Conservation (phyloP, 306 rosid genomes). For the Dalbergia cultrata region DNA sequence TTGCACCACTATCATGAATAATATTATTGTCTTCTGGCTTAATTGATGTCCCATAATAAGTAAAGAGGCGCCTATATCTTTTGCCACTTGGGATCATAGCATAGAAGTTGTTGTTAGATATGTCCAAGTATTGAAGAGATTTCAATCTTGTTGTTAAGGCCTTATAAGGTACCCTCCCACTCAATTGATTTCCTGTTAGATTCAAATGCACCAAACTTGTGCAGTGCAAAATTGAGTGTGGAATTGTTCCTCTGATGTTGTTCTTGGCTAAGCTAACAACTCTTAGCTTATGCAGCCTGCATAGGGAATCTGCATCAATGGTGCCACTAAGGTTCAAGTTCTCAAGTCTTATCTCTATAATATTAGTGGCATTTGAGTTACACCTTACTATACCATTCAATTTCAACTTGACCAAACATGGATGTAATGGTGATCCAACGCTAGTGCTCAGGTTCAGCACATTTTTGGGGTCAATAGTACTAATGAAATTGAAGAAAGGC, state of each 20-base stretch:
- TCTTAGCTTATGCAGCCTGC: conserved; percentile 45
- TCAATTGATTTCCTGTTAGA: conserved; percentile 61
- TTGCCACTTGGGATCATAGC: conserved; percentile 34
- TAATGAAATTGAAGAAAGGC: conserved; percentile 49
- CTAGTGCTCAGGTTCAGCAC: conserved; percentile 44
- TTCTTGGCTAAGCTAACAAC: conserved; percentile 56
- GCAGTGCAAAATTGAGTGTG: conserved; percentile 57
- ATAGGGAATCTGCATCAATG: conserved; percentile 48
- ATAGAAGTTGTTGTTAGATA: conserved; percentile 62
- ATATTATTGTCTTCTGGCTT: conserved; percentile 18
- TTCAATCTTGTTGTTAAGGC: conserved; percentile 58
- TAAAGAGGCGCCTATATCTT: conserved; percentile 35
- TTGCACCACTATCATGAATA: not conserved
- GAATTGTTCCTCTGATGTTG: conserved; percentile 49
- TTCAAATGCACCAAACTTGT: conserved; percentile 60
- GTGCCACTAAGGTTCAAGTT: conserved; percentile 53
- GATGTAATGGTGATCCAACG: conserved; percentile 34
- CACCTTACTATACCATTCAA: conserved; percentile 39
- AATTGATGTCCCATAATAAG: conserved; percentile 22
- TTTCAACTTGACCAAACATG: conserved; percentile 48
- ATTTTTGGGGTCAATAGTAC: conserved; percentile 49
- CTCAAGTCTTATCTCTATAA: conserved; percentile 45
- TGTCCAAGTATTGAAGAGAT: conserved; percentile 60
- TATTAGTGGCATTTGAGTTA: conserved; percentile 40
- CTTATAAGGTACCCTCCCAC: conserved; percentile 62